Evolutionary conservation across 352 stramenopile species (phyloP).

Genomic region (Pilasporangium apinafurcum): DNA sequence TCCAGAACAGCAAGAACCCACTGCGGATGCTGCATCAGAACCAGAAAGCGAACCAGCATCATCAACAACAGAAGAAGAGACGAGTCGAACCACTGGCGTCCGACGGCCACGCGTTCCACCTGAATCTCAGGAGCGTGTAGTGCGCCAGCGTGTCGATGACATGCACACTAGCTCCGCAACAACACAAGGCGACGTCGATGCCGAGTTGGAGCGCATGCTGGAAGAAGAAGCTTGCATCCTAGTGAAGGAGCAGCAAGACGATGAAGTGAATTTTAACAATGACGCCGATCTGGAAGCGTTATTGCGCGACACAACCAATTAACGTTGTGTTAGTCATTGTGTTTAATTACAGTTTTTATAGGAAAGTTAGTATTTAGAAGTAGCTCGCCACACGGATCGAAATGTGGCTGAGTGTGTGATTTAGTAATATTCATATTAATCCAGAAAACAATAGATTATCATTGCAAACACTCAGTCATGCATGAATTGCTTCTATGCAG

Average conservation of each 20-base stretch:
- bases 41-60: too few relatives aligned
- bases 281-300: slow-evolving; percentile 63
- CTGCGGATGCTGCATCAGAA: too few relatives aligned
- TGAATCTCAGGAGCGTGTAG: slow-evolving; percentile 21
- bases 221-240: slow-evolving; percentile 57
- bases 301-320: slow-evolving; percentile 25
- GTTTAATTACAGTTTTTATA: too few relatives aligned
- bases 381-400: too few relatives aligned
- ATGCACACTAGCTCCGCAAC: too few relatives aligned
- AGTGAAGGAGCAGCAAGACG: slow-evolving; percentile 45
- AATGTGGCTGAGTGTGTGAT: too few relatives aligned
- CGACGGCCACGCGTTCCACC: slow-evolving; percentile 26
- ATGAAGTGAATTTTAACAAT: slow-evolving; percentile 40
- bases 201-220: slow-evolving; percentile 46
- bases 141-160: slow-evolving; percentile 50
- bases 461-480: too few relatives aligned
- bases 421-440: too few relatives aligned
- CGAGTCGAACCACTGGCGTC: slow-evolving; percentile 19
- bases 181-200: slow-evolving; percentile 10
- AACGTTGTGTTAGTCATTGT: too few relatives aligned
- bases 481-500: too few relatives aligned
- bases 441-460: too few relatives aligned
- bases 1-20: slow-evolving; percentile 8
- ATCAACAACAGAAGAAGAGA: background rate
- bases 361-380: too few relatives aligned